Evolutionary conservation across 1,284 basidiomycete genomes (phyloP), one percentile per base, ranked within the genome.

Genomic region (Xerocomus nothofagi): DNA sequence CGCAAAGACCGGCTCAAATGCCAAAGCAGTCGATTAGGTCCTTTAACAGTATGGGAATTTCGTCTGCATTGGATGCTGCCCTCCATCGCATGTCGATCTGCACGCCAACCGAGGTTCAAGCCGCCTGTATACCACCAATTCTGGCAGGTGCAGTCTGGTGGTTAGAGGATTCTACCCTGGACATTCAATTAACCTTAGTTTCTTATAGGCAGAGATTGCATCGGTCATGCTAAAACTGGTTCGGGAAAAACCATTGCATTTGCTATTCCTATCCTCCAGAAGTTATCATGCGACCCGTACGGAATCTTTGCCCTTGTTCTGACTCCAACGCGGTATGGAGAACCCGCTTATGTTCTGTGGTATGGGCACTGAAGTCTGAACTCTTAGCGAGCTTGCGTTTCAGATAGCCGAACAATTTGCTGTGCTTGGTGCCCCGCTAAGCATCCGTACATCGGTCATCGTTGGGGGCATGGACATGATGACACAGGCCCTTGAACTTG

Each of bases 381-480:
- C 54, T 30, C 29, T 20, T 56, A 95, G 96, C 53, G 96, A 99
- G 69, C 77, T 99, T 9, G 97, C 95, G 0, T 98, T 98, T 66
- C 96, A 99, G 69, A 92, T 99, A 50, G 82, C 93, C 1, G 95
- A 98, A 61, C 96, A 99, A 68, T 98, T 99, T 66, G 84, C 88
- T 1, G 95, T 95, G 0, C 78, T 99, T 1, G 97, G 96, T 20
- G 78, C 82, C 23, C 78, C 91, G 3, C 70, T 96, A 44, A 91
- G 86, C 59, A 71, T 93, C 43, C 83, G 83, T 21, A 97, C 93
- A 17, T 82, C 88, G 8, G 91, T 98, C 3, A 79, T 99, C 18
- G 93, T 99, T 3, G 97, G 97, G 9, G 97, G 97, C 4, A 95
- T 99, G 92, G 97, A 99, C 64, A 97, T 98, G 89, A 93, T 98